Evolutionary conservation across 306 rosid species (phyloP), one percentile per base, ranked within the genome.

Genomic region (Dryas alaskensis): DNA sequence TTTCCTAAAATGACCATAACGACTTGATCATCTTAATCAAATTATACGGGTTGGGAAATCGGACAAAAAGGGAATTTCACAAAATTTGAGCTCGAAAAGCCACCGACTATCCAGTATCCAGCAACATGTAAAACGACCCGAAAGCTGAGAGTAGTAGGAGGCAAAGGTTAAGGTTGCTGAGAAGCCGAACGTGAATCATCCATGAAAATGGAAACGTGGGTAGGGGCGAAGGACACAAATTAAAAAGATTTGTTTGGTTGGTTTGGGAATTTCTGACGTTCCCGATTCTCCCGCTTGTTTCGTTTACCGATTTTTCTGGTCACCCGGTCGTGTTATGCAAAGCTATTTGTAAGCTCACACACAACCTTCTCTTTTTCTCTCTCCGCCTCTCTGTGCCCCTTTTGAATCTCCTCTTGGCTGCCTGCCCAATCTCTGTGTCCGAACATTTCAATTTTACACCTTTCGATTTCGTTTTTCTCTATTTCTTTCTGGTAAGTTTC

Each of bases 241-340:
- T 8, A 31, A 42, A 54, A 13, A 3, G 13, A 31, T 61, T 67
- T 74, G 86, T 69, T 83, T 72, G 67, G 86, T 78, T 80, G 77
- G 81, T 75, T 74, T 69, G 47, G 67, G 80, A 77, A 81, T 76
- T 81, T 83, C 62, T 44, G 83, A 83, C 76, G 78, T 60, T 77
- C 69, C 90, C 89, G 80, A 87, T 79, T 87, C 85, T 86, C 78
- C n/a, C 84, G 96, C 85, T 64, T 67, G 65, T 76, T 59, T 75
- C 60, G 49, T 78, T 70, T 86, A 84, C 89, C 96, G 82, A 85
- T 58, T 81, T 87, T 82, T 3, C 63, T 69, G 92, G 80, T 78
- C 82, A 73, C 86, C 85, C 89, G 73, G 67, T 84, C 83, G 75
- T 81, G 88, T 72, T 39, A 73, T 67, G 59, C 70, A 71, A 84